A percentile compares a stretch with the other conserved stretches of the same genome.
phyloP scores from a whole-genome alignment of 345 rosid genomes.

The Melaleuca quinquenervia region DNA sequence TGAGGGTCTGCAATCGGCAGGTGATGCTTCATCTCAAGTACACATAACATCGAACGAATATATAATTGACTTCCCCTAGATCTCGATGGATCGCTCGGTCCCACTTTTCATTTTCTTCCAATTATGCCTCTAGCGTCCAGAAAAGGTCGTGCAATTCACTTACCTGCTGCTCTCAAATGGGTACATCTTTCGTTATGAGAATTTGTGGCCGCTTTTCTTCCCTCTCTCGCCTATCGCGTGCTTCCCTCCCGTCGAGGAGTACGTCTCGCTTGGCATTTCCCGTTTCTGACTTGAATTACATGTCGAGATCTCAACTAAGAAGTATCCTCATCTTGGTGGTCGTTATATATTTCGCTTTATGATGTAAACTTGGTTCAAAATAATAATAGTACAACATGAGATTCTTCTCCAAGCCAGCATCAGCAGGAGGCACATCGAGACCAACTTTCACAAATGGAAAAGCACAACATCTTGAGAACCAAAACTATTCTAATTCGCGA shows the following conservation, averaged over 20 bases:
- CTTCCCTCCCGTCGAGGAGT: not conserved
- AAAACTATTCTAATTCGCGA: no score
- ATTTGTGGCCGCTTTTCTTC: accelerated
- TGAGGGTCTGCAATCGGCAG: no score
- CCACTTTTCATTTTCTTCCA: no score
- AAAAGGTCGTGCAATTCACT: not conserved
- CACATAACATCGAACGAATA: no score
- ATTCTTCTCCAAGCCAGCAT: not conserved
- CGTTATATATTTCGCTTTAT: no score
- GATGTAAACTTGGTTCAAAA: not conserved
- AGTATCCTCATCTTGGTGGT: not conserved
- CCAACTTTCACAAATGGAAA: not conserved
- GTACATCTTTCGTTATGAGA: not conserved
- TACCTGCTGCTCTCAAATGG: not conserved
- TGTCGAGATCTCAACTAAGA: not conserved
- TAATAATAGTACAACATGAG: not conserved
- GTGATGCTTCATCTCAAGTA: no score
- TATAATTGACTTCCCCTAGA: no score
- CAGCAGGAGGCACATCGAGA: not conserved
- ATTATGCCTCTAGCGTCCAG: not conserved
- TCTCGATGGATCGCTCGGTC: no score
- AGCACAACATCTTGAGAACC: not conserved
- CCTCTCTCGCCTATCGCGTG: not conserved
- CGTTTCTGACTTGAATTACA: not conserved
- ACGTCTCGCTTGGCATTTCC: not conserved